Conservation (phyloP, 176 grass and related monocot genomes). For the Rhynchospora pubera region DNA sequence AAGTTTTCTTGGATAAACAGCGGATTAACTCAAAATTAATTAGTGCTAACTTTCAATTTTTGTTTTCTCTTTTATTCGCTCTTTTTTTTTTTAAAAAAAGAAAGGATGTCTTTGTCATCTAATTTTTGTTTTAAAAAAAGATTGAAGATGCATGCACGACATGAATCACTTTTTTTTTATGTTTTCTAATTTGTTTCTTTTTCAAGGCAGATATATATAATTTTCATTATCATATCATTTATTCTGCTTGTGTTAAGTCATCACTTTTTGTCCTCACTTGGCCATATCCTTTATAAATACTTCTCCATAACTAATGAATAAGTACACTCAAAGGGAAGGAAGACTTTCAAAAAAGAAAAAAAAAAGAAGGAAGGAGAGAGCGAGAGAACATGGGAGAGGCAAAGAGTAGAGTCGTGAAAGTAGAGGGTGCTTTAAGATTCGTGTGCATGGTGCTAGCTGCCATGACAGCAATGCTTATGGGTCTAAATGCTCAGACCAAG, state of each 20-base stretch:
- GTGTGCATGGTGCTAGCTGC: constrained; percentile 40
- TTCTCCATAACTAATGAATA: neutral
- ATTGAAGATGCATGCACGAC: too few species aligned
- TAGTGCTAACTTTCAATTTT: too few species aligned
- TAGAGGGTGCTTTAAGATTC: constrained; percentile 42
- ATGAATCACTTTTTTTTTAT: too few species aligned
- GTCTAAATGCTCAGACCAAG: constrained; percentile 59
- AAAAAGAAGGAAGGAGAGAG: constrained; percentile 10
- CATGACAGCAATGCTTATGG: constrained; percentile 57
- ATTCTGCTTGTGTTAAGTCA: neutral
- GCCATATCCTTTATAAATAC: constrained; percentile 18
- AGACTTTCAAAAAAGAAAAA: neutral
- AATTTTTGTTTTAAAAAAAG: too few species aligned
- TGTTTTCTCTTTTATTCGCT: too few species aligned
- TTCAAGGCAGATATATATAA: neutral
- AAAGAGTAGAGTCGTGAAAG: constrained; percentile 19
- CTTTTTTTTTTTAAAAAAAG: too few species aligned
- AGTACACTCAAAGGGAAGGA: neutral
- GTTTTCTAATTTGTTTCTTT: neutral
- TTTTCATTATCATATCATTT: neutral
- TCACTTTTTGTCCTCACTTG: neutral
- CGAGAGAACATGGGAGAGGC: neutral
- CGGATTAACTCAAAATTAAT: too few species aligned
- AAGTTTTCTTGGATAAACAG: too few species aligned
- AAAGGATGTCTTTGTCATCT: too few species aligned